Evolutionary conservation across 1,139 yeast species (phyloP), one percentile per base, ranked within the genome.

Genomic region (Lodderomyces parapsilosis): DNA sequence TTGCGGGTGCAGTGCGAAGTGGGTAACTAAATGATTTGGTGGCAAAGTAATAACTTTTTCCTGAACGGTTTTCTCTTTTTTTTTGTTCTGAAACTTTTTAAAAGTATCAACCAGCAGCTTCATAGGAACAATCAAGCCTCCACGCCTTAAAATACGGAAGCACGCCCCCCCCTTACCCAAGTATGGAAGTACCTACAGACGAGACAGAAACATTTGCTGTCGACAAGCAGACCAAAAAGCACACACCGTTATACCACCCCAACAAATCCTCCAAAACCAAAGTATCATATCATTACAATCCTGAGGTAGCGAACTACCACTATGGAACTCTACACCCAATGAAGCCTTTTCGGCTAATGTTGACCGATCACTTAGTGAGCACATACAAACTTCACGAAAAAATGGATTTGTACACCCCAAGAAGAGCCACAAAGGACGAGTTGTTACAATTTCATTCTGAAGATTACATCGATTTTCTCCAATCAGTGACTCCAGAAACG

Each of bases 291-390:
- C 97, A 90, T 61, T 89, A 80, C 64, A 90, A 90, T 60, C 89
- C 94, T 30, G 82, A 84, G 44, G 96, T 86, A 0, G 76, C 89
- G 4, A 78, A 81, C 54, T 89, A 83, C 63, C 97, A 89, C 58
- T 90, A 86, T 63, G 98, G 98, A 11, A 86, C 89, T 0, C 78
- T 83, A 48, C 99, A 93, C 64, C 99, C 99, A 10, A 93, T 93
- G 99, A 93, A 93, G 59, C 99, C 99, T n/a, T 89, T 93, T 62
- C 68, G 99, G 48, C 71, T 93, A 45, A 86, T 91, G 91, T 74
- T 93, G 15, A 93, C 99, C 0, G 98, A 93, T 64, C 97, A 90
- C 62, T 68, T 93, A 50, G 94, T 93, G 37, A 79, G 86, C 20
- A 81, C 87, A 5, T 93, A 93, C 65, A 89, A 89, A 48, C 68